Evolutionary conservation across 176 grass and related monocot genomes (phyloP), one percentile per base, ranked within the genome.

Genomic region (Phoenix dactylifera): DNA sequence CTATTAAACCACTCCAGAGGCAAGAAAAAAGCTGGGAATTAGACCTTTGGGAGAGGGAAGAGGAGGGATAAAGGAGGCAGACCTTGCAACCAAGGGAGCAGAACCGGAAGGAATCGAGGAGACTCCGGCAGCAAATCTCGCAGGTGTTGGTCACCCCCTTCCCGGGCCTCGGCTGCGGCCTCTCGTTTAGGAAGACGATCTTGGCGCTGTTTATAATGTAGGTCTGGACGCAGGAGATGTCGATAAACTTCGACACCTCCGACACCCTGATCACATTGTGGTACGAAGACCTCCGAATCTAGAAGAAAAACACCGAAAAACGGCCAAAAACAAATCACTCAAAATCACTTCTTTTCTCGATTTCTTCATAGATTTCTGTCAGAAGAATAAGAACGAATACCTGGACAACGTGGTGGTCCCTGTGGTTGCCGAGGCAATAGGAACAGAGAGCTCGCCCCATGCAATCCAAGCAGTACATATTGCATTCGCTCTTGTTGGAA

Each of bases 1-100:
- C 23, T 29, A 4, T 29, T 29, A 5, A 29, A 29, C 28, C 28
- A 29, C 26, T 26, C 58, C 20, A 61, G 29, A 62, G 16, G 54
- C 29, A 20, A 30, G 30, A 79, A 54, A 15, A 16, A 20, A 5
- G 1, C 16, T n/a, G 20, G 44, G 20, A 18, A 44, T 28, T 30
- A 57, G 24, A 39, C 35, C 52, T 22, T 30, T 22, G 18, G 35
- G 52, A 49, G 54, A 28, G 4, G 18, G 22, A 25, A 9, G 28
- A 35, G 16, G 28, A 12, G 23, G 39, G 4, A 25, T 49, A 16
- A 64, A 65, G 16, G 22, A 16, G 18, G 52, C 10, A 32, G 4
- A 82, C 79, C 79, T 82, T 82, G 79, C 79, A 82, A n/a, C 73
- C 79, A 49, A 82, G 73, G 30, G 79, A 82, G 55, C 79, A 82